phyloP scores from a whole-genome alignment of 2,329 filamentous ascomycete genomes.

The Aspergillus spinulosporus region DNA sequence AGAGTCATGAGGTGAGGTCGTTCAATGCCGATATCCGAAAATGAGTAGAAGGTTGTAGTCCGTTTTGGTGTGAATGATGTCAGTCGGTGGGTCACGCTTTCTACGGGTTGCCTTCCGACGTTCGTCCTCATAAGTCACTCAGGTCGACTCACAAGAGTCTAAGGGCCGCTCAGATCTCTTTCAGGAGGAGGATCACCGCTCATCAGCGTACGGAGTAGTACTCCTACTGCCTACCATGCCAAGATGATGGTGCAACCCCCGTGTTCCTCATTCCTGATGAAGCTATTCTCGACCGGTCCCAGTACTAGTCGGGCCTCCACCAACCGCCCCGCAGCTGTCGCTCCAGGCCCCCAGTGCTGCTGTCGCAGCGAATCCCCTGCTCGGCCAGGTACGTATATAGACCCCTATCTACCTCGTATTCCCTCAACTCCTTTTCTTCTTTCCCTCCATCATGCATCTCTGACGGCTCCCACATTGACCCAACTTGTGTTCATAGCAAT shows the following conservation, averaged over 20 bases:
- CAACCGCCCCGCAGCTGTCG: slow-evolving; percentile 7
- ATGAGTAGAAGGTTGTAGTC: background rate
- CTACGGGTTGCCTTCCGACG: background rate
- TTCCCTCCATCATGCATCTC: slow-evolving; percentile 1
- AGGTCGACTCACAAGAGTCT: background rate
- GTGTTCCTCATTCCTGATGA: slow-evolving; percentile 10
- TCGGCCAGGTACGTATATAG: slow-evolving; percentile 14
- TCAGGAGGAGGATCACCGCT: background rate
- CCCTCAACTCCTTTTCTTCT: background rate
- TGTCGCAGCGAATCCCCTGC: slow-evolving; percentile 11
- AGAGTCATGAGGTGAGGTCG: background rate
- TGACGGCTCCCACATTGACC: slow-evolving; percentile 11
- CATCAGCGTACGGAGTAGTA: background rate
- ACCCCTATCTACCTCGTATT: background rate
- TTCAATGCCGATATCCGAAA: slow-evolving; percentile 1
- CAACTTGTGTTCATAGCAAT: slow-evolving; percentile 7
- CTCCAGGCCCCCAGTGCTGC: background rate
- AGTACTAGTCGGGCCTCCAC: background rate
- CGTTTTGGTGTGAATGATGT: slow-evolving; percentile 6
- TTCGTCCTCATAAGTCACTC: background rate
- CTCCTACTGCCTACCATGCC: background rate
- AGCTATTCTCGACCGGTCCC: slow-evolving; percentile 13
- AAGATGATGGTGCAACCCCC: slow-evolving; percentile 10
- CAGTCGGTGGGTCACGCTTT: slow-evolving; percentile 9
- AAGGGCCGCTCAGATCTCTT: slow-evolving; percentile 1